Evolutionary conservation across 1,284 basidiomycete genomes (phyloP).

Genomic region (Moesziomyces globuligerus): DNA sequence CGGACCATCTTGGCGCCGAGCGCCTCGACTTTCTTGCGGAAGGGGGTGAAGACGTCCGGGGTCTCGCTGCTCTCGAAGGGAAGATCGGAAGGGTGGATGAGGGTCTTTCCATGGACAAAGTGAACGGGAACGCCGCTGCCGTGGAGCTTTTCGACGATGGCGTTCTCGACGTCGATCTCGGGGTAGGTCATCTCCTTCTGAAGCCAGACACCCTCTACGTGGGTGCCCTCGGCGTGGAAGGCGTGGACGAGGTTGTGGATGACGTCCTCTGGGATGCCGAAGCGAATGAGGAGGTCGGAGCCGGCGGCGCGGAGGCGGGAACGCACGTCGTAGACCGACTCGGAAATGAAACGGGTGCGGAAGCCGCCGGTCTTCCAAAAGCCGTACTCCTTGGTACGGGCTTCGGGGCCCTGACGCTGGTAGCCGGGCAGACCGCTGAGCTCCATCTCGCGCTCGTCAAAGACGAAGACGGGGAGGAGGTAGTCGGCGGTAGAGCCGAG

Average conservation of each 20-base stretch:
- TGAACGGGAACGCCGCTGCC: conserved; percentile 46
- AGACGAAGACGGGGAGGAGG: conserved; percentile 72
- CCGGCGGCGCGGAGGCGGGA: conserved; percentile 68
- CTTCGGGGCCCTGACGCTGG: conserved; percentile 64
- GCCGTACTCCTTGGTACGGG: conserved; percentile 67
- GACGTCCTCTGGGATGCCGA: conserved; percentile 70
- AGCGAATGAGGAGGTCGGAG: conserved; percentile 71
- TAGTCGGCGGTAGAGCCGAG: conserved; percentile 66
- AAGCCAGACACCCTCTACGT: conserved; percentile 63
- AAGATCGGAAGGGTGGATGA: conserved; percentile 68
- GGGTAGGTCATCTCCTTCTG: conserved; percentile 61
- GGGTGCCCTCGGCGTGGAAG: conserved; percentile 50
- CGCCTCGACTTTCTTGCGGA: conserved; percentile 71
- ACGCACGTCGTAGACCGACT: conserved; percentile 71
- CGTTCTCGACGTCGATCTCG: conserved; percentile 52
- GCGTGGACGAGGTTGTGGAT: conserved; percentile 50
- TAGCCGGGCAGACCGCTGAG: conserved; percentile 70
- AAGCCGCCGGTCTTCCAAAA: conserved; percentile 71
- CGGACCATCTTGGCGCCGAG: conserved; percentile 66
- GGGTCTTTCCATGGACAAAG: conserved; percentile 59
- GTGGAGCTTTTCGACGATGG: conserved; percentile 44
- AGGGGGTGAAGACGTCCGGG: conserved; percentile 71
- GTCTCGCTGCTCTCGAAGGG: conserved; percentile 69
- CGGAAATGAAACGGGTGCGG: conserved; percentile 69
- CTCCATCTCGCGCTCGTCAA: conserved; percentile 72